phyloP scores from a whole-genome alignment of 495 filamentous ascomycete genomes.

The Talaromyces liani region DNA sequence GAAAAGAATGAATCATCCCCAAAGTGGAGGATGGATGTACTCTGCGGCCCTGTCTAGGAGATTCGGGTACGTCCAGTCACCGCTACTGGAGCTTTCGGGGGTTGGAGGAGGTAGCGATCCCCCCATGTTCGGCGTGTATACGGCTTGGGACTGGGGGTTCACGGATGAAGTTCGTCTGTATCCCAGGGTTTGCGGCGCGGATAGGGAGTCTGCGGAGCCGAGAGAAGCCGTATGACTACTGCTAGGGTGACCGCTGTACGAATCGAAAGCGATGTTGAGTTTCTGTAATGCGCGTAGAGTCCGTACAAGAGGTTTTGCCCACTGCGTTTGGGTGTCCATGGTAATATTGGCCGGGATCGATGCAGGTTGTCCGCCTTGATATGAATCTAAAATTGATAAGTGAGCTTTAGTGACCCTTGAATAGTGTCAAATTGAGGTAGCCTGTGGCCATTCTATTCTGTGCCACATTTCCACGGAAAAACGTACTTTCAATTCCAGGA shows the following conservation, averaged over 20 bases:
- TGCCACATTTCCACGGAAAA: neutral
- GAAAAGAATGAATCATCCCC: constrained; percentile 22
- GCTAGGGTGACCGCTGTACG: constrained; percentile 11
- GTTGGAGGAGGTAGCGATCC: constrained; percentile 38
- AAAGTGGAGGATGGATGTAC: constrained; percentile 42
- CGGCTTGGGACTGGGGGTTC: constrained; percentile 13
- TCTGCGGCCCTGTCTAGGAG: constrained; percentile 39
- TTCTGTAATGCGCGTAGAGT: constrained; percentile 41
- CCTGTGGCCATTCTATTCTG: neutral
- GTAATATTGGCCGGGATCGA: constrained; percentile 18
- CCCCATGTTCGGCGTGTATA: constrained; percentile 28
- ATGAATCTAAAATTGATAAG: constrained; percentile 10
- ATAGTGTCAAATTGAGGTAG: constrained; percentile 21
- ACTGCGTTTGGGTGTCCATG: constrained; percentile 36
- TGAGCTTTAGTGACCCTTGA: constrained; percentile 22
- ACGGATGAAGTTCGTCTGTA: neutral
- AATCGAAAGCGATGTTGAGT: constrained; percentile 32
- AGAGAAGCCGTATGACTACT: neutral
- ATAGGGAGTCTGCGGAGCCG: neutral
- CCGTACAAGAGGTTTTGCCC: constrained; percentile 40
- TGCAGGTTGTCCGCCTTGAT: constrained; percentile 18
- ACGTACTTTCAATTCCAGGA: neutral
- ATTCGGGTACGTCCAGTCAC: constrained; percentile 40
- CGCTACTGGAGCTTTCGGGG: constrained; percentile 40
- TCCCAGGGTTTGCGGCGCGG: neutral